Conservation (phyloP, 2,329 filamentous ascomycete genomes). For the Rhynchosporium secalis region DNA sequence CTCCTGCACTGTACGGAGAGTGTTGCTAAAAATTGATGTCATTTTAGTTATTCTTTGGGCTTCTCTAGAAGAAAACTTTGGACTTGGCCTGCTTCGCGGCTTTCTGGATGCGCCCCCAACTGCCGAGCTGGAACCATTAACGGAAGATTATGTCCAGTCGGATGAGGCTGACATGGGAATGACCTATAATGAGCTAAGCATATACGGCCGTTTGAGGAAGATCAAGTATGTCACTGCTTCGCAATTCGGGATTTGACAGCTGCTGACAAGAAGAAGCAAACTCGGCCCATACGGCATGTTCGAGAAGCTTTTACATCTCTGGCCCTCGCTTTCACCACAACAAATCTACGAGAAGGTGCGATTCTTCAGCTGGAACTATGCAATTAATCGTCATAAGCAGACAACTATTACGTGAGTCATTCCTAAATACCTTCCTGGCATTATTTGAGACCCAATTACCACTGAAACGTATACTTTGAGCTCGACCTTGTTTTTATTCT, state of each 20-base stretch:
- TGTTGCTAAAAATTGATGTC: not conserved
- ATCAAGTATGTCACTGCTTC: constrained; percentile 3
- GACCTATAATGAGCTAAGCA: constrained; percentile 50
- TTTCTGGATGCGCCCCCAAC: constrained; percentile 66
- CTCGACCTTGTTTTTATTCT: not conserved
- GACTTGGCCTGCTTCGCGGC: constrained; percentile 62
- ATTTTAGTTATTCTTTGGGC: constrained; percentile 61
- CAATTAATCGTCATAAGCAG: constrained; percentile 61
- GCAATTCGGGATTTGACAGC: not conserved
- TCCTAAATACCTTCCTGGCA: no score
- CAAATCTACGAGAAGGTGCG: constrained; percentile 50
- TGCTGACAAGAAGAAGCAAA: constrained; percentile 4
- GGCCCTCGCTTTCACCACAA: constrained; percentile 44
- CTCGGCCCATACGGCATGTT: constrained; percentile 47
- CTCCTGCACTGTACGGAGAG: not conserved
- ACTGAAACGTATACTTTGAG: not conserved
- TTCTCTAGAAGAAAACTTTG: constrained; percentile 49
- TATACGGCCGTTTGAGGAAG: constrained; percentile 23
- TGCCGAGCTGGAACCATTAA: constrained; percentile 66
- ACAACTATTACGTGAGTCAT: constrained; percentile 25
- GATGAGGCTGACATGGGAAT: constrained; percentile 55
- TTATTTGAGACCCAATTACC: not conserved
- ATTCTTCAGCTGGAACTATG: constrained; percentile 46
- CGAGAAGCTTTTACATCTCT: constrained; percentile 48
- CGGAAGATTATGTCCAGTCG: constrained; percentile 53